phyloP scores from a whole-genome alignment of 202 grass and related monocot species.

The Tripidium arundinaceum region DNA sequence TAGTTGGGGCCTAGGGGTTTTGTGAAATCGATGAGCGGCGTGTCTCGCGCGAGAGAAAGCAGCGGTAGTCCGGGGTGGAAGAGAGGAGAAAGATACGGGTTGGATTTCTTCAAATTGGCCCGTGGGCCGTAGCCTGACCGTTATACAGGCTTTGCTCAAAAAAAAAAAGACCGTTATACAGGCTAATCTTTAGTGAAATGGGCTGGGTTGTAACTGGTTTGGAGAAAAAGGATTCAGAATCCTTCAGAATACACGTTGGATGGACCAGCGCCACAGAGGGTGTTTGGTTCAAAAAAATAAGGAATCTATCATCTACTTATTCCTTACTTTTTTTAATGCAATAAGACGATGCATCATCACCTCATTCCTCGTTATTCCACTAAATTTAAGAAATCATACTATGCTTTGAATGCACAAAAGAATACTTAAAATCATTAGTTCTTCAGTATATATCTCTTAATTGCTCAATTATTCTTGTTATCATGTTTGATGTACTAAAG shows the following conservation, averaged over 20 bases:
- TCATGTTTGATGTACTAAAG: not conserved
- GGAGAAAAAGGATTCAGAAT: too few relatives aligned
- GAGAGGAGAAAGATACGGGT: not conserved
- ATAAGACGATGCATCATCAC: too few relatives aligned
- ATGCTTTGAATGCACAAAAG: not conserved
- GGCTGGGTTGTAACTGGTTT: too few relatives aligned
- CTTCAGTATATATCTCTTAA: not conserved
- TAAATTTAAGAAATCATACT: not conserved
- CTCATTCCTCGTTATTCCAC: too few relatives aligned
- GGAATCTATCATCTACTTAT: too few relatives aligned
- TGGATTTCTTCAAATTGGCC: not conserved
- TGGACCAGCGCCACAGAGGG: too few relatives aligned
- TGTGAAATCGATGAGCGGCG: not conserved
- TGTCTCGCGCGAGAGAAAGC: not conserved
- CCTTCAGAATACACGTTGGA: too few relatives aligned
- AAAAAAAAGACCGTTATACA: too few relatives aligned
- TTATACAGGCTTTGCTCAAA: too few relatives aligned
- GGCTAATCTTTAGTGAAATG: too few relatives aligned
- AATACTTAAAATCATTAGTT: constrained; percentile 1
- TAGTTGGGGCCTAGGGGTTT: constrained; percentile 44
- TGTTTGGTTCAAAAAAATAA: too few relatives aligned
- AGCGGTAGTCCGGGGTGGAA: not conserved
- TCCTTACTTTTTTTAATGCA: too few relatives aligned
- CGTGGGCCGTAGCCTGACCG: not conserved
- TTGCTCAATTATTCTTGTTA: not conserved